Conservation (phyloP, 331 rosid species). For the Quercus phellos region DNA sequence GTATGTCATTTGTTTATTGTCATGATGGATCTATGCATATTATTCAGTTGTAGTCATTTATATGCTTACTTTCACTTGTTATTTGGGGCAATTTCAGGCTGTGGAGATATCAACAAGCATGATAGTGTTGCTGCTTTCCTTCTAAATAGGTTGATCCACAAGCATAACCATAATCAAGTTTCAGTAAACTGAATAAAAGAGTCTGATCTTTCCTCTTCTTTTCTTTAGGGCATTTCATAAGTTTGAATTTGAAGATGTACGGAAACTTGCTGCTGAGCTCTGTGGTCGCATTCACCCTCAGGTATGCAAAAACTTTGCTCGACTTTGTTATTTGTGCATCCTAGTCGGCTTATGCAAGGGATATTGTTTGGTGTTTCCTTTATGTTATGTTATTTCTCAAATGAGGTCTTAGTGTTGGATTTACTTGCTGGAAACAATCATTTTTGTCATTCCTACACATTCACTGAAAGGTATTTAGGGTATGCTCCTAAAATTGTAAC, state of each 20-base stretch:
- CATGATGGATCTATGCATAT: not conserved
- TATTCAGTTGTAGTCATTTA: not conserved
- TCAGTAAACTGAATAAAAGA: conserved; percentile 11
- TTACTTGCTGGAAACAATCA: conserved; percentile 12
- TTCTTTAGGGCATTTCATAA: conserved; percentile 65
- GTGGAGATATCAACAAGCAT: conserved; percentile 31
- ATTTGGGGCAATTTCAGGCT: conserved; percentile 28
- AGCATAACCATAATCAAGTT: not conserved
- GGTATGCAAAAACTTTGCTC: conserved; percentile 29
- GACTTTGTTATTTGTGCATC: not conserved
- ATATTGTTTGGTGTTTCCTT: conserved; percentile 3
- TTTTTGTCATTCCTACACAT: not conserved
- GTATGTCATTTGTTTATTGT: not conserved
- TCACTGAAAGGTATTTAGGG: not conserved
- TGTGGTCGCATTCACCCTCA: conserved; percentile 92
- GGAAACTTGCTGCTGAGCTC: conserved; percentile 87
- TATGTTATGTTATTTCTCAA: not conserved
- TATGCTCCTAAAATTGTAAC: not conserved
- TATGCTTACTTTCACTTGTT: not conserved
- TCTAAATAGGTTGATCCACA: conserved; percentile 47
- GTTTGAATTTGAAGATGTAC: conserved; percentile 79
- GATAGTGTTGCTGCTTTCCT: conserved; percentile 55
- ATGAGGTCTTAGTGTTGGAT: not conserved
- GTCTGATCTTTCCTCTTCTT: conserved; percentile 13
- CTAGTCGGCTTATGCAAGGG: not conserved